A percentile compares a stretch with the other conserved stretches of the same genome.
These are phyloP conservation scores for Blakeslea trispora DNA, from an alignment of 371 early-diverging fungal species.

Conservation along the genomic window DNA sequence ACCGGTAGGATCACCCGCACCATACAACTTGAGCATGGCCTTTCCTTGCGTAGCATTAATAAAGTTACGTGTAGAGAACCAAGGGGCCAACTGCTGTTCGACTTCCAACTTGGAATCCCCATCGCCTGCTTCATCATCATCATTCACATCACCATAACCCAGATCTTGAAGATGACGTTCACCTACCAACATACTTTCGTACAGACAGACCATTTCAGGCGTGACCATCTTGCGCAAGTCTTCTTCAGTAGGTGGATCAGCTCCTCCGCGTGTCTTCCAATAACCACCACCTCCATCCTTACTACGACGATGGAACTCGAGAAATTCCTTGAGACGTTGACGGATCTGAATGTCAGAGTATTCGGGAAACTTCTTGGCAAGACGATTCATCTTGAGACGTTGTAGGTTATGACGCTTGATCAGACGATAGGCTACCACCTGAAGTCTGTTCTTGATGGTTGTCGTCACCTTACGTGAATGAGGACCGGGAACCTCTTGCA, in stretches of 20 bases:
- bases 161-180: slow-evolving; percentile 94
- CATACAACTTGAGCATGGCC: slow-evolving; percentile 91
- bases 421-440: slow-evolving; percentile 88
- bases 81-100: slow-evolving; percentile 95
- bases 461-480: slow-evolving; percentile 96
- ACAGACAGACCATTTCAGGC: slow-evolving; percentile 98
- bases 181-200: slow-evolving; percentile 96
- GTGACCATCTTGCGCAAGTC: slow-evolving; percentile 94
- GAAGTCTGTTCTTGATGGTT: slow-evolving; percentile 90
- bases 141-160: slow-evolving; percentile 78
- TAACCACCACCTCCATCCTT: slow-evolving; percentile 79
- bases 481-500: slow-evolving; percentile 96
- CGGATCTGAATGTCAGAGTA: slow-evolving; percentile 85
- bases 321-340: slow-evolving; percentile 94
- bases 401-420: slow-evolving; percentile 78
- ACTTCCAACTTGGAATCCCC: slow-evolving; percentile 79
- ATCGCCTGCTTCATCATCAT: slow-evolving; percentile 69
- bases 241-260: slow-evolving; percentile 88
- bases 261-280: slow-evolving; percentile 89
- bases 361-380: slow-evolving; percentile 82
- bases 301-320: slow-evolving; percentile 91
- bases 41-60: slow-evolving; percentile 89
- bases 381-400: slow-evolving; percentile 75
- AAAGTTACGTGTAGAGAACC: slow-evolving; percentile 98
- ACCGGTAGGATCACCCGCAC: slow-evolving; percentile 98